These are phyloP conservation scores for Phytopythium kandeliae DNA, from an alignment of 352 stramenopile species.

Conservation along the genomic window DNA sequence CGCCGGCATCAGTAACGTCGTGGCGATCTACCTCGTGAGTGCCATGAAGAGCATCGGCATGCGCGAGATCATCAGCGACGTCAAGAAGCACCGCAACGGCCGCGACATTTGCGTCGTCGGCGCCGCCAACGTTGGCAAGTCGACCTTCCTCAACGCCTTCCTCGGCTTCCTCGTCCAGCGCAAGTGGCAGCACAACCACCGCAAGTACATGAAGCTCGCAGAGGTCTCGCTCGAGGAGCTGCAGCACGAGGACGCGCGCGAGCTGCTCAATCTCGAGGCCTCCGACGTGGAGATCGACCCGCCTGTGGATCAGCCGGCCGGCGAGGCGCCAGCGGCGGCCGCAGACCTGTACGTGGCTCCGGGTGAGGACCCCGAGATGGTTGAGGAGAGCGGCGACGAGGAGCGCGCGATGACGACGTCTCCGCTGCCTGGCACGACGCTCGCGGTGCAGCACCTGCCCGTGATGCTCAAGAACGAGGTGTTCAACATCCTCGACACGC, in stretches of 20 bases:
- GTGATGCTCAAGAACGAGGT: conserved; percentile 76
- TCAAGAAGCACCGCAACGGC: conserved; percentile 68
- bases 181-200: conserved; percentile 84
- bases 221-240: conserved; percentile 54
- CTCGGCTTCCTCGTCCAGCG: conserved; percentile 74
- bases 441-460: conserved; percentile 77
- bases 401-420: conserved; percentile 83
- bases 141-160: conserved; percentile 90
- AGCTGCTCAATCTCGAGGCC: conserved; percentile 53
- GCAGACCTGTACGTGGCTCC: conserved; percentile 41
- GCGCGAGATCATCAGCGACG: conserved; percentile 78
- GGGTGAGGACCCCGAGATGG: conserved; percentile 59
- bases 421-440: conserved; percentile 86
- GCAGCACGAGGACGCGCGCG: conserved; percentile 29
- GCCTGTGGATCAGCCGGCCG: neutral
- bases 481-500: conserved; percentile 81
- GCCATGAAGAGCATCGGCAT: conserved; percentile 86
- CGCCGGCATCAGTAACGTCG: conserved; percentile 73
- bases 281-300: conserved; percentile 15
- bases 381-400: conserved; percentile 61
- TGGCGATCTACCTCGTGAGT: conserved; percentile 76
- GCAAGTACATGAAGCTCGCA: conserved; percentile 79
- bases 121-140: conserved; percentile 91
- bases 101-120: conserved; percentile 89
- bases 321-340: neutral